Evolutionary conservation across 1,284 basidiomycete species (phyloP), one percentile per base, ranked within the genome.

Genomic region (Gomphus bonarii): DNA sequence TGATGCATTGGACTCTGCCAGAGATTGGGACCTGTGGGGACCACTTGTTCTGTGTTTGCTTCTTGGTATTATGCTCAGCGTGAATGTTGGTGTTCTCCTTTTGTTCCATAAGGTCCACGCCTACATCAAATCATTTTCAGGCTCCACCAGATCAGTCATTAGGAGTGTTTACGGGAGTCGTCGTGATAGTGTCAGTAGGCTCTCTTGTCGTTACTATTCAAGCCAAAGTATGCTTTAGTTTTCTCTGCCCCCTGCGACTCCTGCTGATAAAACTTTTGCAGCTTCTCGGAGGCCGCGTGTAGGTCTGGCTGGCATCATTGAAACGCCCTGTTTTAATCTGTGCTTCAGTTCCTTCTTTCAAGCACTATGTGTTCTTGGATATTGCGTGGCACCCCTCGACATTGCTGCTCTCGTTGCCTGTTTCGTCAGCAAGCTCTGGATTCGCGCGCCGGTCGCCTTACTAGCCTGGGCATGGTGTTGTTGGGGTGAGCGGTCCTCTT

Each of bases 1-100:
- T 47, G 12, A 12, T 28, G 30, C 5, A 4, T 1, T 28, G 63
- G 25, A 30, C 22, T n/a, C 51, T 55, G n/a, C 55, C 63, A 91
- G 91, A 61, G 94, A 97, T 66, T 97, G 94, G 94, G 93, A 97
- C 70, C 76, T 97, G 38, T 97, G 93, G 94, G 94, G 93, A 1
- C 94, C 93, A 10, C 76, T 97, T 7, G 78, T 95, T 40, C 79
- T 97, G 55, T 95, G 90, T 66, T 76, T 97, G 58, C 72, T 82
- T 20, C 76, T 97, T 12, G 91, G 88, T 44, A 88, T 94, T 53
- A 84, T 95, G 73, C 79, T 97, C 16, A 95, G 90, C 61, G 72
- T 95, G 47, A 92, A 93, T 68, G 93, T 93, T 65, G 62, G 83
- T 72, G 1, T 30, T 38, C 50, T 5, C 55, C 16, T 16, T 9